Conservation (phyloP, 148 eudicot genomes). For the Agrostemma githago region DNA sequence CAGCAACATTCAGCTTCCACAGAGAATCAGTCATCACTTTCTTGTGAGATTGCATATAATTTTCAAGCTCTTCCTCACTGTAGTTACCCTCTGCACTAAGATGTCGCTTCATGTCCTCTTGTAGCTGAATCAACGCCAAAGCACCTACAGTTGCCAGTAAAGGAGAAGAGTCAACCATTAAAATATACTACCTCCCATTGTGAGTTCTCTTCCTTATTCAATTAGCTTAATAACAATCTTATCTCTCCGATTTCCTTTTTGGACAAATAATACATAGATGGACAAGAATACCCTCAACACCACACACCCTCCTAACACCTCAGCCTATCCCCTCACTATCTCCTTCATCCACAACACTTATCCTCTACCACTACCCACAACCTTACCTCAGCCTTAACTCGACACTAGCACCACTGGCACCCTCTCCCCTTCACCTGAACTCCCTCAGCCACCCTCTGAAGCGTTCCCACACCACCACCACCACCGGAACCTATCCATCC, state of each 20-base stretch:
- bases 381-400: too few species aligned
- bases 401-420: too few species aligned
- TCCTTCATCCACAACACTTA: not conserved
- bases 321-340: not conserved
- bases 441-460: not conserved
- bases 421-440: not conserved
- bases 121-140: conserved; percentile 85
- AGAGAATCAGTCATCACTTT: conserved; percentile 93
- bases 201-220: not conserved
- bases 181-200: not conserved
- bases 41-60: conserved; percentile 90
- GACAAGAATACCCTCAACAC: not conserved
- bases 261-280: not conserved
- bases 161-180: conserved; percentile 1
- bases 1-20: conserved; percentile 99
- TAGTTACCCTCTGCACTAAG: conserved; percentile 78
- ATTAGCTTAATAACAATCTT: not conserved
- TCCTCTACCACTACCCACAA: too few species aligned
- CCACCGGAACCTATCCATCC: not conserved
- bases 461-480: not conserved
- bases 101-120: conserved; percentile 95
- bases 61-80: conserved; percentile 90
- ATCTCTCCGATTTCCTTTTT: not conserved
- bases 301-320: not conserved
- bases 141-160: conserved; percentile 60